Evolutionary conservation across 768 basidiomycete species (phyloP).

Genomic region (Amanita rubescens): DNA sequence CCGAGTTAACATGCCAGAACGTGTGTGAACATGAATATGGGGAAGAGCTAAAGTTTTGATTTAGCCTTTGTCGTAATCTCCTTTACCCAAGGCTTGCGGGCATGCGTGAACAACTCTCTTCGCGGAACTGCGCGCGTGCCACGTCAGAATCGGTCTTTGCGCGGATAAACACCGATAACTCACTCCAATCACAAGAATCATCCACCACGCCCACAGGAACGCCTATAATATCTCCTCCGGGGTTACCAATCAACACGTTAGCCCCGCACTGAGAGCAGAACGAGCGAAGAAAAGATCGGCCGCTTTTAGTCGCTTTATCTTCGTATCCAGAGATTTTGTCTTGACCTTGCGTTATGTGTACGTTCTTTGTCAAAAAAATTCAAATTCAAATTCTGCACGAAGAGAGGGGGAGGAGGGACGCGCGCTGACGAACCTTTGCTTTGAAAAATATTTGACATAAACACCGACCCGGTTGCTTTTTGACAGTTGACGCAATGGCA

Average conservation of each 20-base stretch:
- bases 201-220: conserved; percentile 19
- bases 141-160: not conserved
- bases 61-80: conserved; percentile 15
- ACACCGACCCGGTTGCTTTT: conserved; percentile 23
- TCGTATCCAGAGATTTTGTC: conserved; percentile 16
- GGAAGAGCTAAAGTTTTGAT: not conserved
- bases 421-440: too few relatives aligned
- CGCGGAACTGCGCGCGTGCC: conserved; percentile 13
- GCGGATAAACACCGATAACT: not conserved
- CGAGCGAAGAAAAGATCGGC: conserved; percentile 18
- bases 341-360: conserved; percentile 18
- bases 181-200: conserved; percentile 18
- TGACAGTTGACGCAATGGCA: conserved; percentile 30
- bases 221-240: conserved; percentile 15
- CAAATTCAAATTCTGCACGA: too few relatives aligned
- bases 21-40: too few relatives aligned
- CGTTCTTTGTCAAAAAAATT: conserved; percentile 12
- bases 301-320: conserved; percentile 21
- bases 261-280: conserved; percentile 27
- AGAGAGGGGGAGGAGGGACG: too few relatives aligned
- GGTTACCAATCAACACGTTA: conserved; percentile 17
- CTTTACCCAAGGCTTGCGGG: conserved; percentile 16
- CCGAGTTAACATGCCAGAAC: too few relatives aligned
- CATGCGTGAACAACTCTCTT: conserved; percentile 13
- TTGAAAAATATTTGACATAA: conserved; percentile 27